Percentiles rank a stretch among this genome's conserved stretches.
Conservation (phyloP, 1,284 basidiomycete species). For the Coniferiporia sulphurascens region DNA sequence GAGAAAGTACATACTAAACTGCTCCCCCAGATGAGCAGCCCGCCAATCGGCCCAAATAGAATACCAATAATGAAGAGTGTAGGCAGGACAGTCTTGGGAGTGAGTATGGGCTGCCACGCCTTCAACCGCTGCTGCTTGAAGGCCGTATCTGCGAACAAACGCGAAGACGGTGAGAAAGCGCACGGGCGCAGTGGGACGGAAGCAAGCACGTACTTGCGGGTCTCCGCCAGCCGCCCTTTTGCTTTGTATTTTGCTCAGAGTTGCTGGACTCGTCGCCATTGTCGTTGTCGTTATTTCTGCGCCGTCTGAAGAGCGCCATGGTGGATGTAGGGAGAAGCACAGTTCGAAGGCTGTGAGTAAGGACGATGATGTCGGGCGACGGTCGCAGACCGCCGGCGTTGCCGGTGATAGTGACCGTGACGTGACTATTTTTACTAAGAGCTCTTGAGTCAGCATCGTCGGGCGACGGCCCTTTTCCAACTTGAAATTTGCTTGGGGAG, state of each 20-base stretch:
- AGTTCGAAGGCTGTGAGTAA: neutral
- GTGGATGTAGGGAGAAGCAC: constrained; percentile 4
- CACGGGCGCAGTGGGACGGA: neutral
- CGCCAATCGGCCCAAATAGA: constrained; percentile 95
- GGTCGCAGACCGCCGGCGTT: constrained; percentile 1
- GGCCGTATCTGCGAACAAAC: constrained; percentile 69
- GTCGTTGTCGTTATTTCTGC: constrained; percentile 27
- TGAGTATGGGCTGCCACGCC: constrained; percentile 99
- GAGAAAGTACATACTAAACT: constrained; percentile 44
- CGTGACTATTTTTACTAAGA: neutral
- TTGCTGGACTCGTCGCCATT: constrained; percentile 16
- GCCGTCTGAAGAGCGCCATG: constrained; percentile 38
- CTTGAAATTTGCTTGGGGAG: no score
- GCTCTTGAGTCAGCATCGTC: no score
- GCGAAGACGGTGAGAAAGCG: constrained; percentile 3
- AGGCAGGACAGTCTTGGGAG: constrained; percentile 94
- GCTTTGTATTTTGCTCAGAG: constrained; percentile 52
- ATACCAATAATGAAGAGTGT: constrained; percentile 94
- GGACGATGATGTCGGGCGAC: neutral
- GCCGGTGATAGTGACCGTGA: neutral
- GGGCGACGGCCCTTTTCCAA: no score
- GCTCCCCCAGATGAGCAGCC: constrained; percentile 87
- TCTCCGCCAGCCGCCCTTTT: constrained; percentile 82
- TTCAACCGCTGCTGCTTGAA: constrained; percentile 99
- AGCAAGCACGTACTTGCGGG: constrained; percentile 76